These are phyloP conservation scores for Pythium scleroteichum DNA, from an alignment of 352 stramenopile species.

Conservation along the genomic window DNA sequence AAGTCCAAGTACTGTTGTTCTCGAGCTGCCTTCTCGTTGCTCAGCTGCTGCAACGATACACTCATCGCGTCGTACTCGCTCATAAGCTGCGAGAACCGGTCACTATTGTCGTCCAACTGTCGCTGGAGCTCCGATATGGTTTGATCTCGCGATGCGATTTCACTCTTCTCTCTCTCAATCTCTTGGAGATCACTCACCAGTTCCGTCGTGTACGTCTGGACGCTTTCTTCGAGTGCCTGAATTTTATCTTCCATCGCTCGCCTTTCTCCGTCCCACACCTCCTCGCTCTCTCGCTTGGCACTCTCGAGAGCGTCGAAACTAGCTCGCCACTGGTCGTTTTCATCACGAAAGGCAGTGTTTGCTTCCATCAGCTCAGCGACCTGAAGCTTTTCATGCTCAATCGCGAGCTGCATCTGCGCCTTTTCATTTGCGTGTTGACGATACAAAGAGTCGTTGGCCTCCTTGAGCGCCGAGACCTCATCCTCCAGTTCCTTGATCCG, in stretches of 20 bases:
- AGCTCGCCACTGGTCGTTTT: conserved; percentile 58
- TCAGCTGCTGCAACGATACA: conserved; percentile 35
- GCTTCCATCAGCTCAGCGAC: conserved; percentile 44
- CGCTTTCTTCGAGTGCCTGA: conserved; percentile 44
- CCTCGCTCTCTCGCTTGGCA: conserved; percentile 48
- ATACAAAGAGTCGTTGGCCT: conserved; percentile 63
- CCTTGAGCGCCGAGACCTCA: conserved; percentile 50
- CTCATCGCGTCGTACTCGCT: conserved; percentile 53
- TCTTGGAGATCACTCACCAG: conserved; percentile 51
- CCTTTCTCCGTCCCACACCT: conserved; percentile 46
- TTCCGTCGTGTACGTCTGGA: conserved; percentile 52
- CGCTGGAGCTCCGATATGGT: conserved; percentile 47
- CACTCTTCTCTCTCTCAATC: conserved; percentile 49
- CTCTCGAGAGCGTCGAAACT: conserved; percentile 63
- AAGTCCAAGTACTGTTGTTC: conserved; percentile 31
- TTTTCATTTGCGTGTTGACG: conserved; percentile 74
- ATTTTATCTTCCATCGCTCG: conserved; percentile 57
- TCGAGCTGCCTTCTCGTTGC: conserved; percentile 28
- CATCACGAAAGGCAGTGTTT: conserved; percentile 47
- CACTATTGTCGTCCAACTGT: conserved; percentile 56
- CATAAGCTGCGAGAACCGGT: conserved; percentile 56
- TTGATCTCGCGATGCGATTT: conserved; percentile 33
- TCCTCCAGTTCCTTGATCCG: conserved; percentile 42
- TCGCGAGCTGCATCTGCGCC: conserved; percentile 70
- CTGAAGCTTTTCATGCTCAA: conserved; percentile 62